Evolutionary conservation across 2,329 filamentous ascomycete genomes (phyloP).

Genomic region (Alternaria triticina): DNA sequence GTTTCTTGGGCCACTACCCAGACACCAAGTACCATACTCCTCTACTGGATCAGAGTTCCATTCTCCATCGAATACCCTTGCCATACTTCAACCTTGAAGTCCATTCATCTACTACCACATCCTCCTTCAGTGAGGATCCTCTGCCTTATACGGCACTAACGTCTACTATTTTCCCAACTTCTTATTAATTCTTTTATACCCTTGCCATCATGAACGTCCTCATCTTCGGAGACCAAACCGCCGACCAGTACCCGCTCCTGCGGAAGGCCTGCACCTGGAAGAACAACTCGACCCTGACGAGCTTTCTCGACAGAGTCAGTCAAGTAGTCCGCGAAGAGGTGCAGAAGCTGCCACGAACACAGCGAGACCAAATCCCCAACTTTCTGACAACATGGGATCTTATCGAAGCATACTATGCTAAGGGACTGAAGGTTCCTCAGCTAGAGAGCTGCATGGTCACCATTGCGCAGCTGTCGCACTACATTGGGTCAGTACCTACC

Average conservation of each 20-base stretch:
- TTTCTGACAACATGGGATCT: conserved; percentile 70
- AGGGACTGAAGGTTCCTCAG: conserved; percentile 64
- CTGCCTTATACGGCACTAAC: conserved; percentile 9
- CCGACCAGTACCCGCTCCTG: conserved; percentile 69
- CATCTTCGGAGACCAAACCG: conserved; percentile 75
- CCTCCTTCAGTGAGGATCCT: conserved; percentile 3
- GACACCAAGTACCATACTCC: conserved; percentile 18
- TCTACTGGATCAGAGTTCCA: conserved; percentile 17
- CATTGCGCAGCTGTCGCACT: conserved; percentile 70
- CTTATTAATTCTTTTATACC: conserved; percentile 33
- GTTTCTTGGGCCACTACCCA: conserved; percentile 30
- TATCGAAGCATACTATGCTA: conserved; percentile 68
- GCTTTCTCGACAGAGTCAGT: conserved; percentile 66
- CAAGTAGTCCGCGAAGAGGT: conserved; percentile 67
- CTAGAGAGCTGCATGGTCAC: conserved; percentile 70
- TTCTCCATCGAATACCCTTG: conserved; percentile 18
- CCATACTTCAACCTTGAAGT: conserved; percentile 11
- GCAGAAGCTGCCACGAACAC: conserved; percentile 61
- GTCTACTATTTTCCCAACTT: conserved; percentile 6
- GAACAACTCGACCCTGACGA: conserved; percentile 64
- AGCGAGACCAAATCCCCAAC: conserved; percentile 65
- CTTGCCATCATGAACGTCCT: conserved; percentile 56
- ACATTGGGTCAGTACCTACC: conserved; percentile 65
- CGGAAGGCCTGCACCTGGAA: conserved; percentile 56
- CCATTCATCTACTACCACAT: neutral